These are phyloP conservation scores for Funneliformis caledonium DNA, from an alignment of 371 early-diverging fungal species.

Conservation along the genomic window DNA sequence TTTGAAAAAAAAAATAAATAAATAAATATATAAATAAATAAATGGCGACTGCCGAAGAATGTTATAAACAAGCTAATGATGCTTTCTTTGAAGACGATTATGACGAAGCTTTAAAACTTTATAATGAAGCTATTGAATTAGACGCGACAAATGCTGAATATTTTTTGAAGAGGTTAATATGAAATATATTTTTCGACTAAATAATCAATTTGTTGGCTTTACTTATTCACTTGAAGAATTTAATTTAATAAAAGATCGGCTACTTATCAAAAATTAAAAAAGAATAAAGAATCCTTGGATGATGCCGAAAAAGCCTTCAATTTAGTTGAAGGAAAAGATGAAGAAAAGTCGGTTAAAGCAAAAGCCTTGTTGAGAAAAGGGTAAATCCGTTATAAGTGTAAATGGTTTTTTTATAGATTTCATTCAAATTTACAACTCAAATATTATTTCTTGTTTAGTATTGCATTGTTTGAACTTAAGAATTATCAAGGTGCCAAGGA, in stretches of 20 bases:
- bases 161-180: constrained; percentile 53
- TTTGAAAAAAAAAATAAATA: not conserved
- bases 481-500: constrained; percentile 51
- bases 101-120: constrained; percentile 68
- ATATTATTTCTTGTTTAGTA: not conserved
- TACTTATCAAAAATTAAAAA: constrained; percentile 61
- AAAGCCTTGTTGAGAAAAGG: constrained; percentile 63
- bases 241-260: constrained; percentile 50
- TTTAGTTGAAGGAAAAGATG: constrained; percentile 48
- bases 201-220: not conserved
- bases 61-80: constrained; percentile 74
- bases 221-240: not conserved
- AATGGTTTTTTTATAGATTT: not conserved
- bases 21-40: not conserved
- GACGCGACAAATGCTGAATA: constrained; percentile 68
- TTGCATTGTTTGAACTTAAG: not conserved
- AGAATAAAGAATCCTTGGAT: constrained; percentile 52
- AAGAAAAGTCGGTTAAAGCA: constrained; percentile 52
- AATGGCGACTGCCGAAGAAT: constrained; percentile 45
- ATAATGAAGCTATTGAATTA: constrained; percentile 63
- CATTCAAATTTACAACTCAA: not conserved
- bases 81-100: constrained; percentile 78
- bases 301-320: constrained; percentile 63
- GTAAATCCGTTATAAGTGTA: constrained; percentile 43
- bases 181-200: not conserved